Evolutionary conservation across 1,139 yeast genomes (phyloP).

Genomic region (Yamadazyma atlantica): DNA sequence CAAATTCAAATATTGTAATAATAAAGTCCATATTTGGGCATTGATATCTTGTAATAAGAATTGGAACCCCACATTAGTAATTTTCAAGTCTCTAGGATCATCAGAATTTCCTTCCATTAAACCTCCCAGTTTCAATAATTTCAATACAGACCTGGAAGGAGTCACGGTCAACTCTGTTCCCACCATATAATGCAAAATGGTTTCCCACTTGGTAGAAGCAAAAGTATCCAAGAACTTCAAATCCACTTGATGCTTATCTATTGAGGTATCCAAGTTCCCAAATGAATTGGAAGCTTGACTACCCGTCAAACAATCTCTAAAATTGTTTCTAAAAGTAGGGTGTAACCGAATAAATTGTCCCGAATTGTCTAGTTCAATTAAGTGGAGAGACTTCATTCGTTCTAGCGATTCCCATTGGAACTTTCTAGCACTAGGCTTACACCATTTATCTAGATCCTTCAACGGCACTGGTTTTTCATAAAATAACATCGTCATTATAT

Average conservation of each 20-base stretch:
- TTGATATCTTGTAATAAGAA: conserved; percentile 88
- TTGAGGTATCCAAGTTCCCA: conserved; percentile 36
- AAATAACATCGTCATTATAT: conserved; percentile 84
- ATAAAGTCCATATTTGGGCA: conserved; percentile 92
- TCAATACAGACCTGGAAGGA: conserved; percentile 70
- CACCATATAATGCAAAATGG: conserved; percentile 94
- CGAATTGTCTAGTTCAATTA: conserved; percentile 63
- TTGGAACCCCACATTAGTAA: conserved; percentile 92
- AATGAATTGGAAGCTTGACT: conserved; percentile 52
- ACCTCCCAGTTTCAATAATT: conserved; percentile 70
- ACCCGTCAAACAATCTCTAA: conserved; percentile 84
- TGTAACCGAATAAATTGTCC: conserved; percentile 62
- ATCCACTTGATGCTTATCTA: conserved; percentile 51
- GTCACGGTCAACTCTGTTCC: conserved; percentile 71
- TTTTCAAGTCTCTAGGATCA: conserved; percentile 50
- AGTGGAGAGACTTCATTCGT: conserved; percentile 71
- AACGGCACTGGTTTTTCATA: conserved; percentile 71
- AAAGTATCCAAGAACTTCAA: conserved; percentile 69
- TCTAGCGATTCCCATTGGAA: conserved; percentile 77
- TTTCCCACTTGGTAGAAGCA: conserved; percentile 90
- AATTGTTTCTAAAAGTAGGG: conserved; percentile 69
- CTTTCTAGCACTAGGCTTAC: conserved; percentile 54
- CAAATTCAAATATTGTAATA: conserved; percentile 82
- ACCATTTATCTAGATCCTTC: conserved; percentile 73
- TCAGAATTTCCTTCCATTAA: conserved; percentile 64